Base-by-base conservation (phyloP, 2,329 filamentous ascomycete genomes). In the Aspergillus japonicus region DNA sequence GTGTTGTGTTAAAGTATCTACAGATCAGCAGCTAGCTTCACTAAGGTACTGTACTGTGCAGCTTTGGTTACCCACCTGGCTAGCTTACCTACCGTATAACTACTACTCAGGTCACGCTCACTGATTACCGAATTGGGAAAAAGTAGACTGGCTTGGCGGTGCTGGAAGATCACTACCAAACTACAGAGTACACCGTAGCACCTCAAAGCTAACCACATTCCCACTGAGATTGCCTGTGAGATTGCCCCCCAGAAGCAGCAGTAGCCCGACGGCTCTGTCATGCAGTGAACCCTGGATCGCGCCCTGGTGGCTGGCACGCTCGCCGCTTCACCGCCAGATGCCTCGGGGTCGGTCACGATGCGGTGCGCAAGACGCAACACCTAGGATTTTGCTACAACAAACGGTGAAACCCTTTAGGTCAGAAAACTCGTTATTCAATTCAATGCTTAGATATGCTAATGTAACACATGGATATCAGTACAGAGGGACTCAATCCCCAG, bases 391-490 rank as follows among this genome's bases (percentile, higher is more conserved):
- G 39, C 39, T 6, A 7, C 39, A 2, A 16, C 16, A 19, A 8
- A n/a, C 14, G 39, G 16, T 44, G 39, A 44, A 19, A 19, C 14
- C 14, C 2, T 44, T 5, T 44, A n/a, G 39, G 14, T 16, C 39
- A 44, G 16, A 52, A 55, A 49, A 42, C 7, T n/a, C 21, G n/a
- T 56, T 49, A 31, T 59, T 55, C 44, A 59, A 59, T 54, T 42
- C 56, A 47, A 47, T 51, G 48, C 52, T 50, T 55, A 60, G 52
- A 66, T 60, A 62, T 67, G 65, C 65, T 67, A 67, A 66, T 63
- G 54, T 61, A 60, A 67, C 64, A 67, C 56, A 62, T 56, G 62
- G 60, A 66, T 67, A 67, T 67, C 65, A 67, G 59, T 67, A 67
- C 62, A 67, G 47, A 59, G 47, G 56, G 55, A 48, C 49, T 19